phyloP scores from a whole-genome alignment of 225 moss, liverwort and hornwort genomes.

The Marchantia polymorpha region DNA sequence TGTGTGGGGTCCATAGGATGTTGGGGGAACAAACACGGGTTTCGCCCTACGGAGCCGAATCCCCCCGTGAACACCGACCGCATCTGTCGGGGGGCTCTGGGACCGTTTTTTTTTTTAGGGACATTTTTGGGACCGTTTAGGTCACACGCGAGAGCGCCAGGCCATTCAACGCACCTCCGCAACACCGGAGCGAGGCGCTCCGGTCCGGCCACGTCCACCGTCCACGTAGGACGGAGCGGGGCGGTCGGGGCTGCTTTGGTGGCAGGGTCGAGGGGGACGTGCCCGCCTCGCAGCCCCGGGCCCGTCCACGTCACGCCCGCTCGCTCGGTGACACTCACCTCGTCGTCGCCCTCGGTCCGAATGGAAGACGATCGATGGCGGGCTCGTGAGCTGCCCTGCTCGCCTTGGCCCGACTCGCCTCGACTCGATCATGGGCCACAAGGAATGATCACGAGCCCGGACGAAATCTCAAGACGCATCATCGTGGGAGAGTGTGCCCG shows the following conservation, averaged over 20 bases:
- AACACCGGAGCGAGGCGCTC: not conserved
- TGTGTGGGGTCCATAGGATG: not conserved
- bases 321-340: no score
- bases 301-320: not conserved
- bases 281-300: constrained; percentile 6
- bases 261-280: not conserved
- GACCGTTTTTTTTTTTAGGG: no score
- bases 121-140: not conserved
- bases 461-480: not conserved
- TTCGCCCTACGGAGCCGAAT: no score
- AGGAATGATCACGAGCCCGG: no score
- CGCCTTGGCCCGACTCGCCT: no score
- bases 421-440: not conserved
- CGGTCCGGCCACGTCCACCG: constrained; percentile 1
- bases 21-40: no score
- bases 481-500: not conserved
- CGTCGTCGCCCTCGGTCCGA: not conserved
- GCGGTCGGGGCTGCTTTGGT: not conserved
- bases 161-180: no score
- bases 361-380: not conserved
- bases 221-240: constrained; percentile 11
- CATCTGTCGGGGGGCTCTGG: no score
- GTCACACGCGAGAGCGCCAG: not conserved
- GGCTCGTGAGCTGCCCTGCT: not conserved
- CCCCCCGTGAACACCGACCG: not conserved